Evolutionary conservation across 2,329 filamentous ascomycete genomes (phyloP), one percentile per base, ranked within the genome.

Genomic region (Rhinocladiella mackenziei): DNA sequence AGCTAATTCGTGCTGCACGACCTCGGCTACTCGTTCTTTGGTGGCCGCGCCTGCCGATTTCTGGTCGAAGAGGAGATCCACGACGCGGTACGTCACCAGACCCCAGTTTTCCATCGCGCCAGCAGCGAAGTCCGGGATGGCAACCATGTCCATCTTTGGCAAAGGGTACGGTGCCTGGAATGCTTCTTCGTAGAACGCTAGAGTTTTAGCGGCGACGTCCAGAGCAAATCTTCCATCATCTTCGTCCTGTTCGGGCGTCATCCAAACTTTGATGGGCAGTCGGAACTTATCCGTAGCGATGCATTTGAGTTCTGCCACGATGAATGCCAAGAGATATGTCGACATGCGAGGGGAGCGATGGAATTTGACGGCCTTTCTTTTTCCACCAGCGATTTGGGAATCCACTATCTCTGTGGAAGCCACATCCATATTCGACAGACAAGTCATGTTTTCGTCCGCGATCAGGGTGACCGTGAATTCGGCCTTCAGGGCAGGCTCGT

Each of bases 101-200:
- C 91, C 91, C 91, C 91, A 97, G 66, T 97, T 97, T 75, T 97
- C 89, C 89, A 97, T 96, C 48, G 89, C 91, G 51, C 91, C 91
- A 36, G 89, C 88, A 38, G 88, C 88, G 64, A 97, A 97, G 64
- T 97, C 91, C 11, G 91, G 91, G 61, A 97, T 89, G 32, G 91
- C 89, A 57, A 94, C 83, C 84, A 94, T 92, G 67, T 94, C 88
- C 86, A 94, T 92, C 76, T 94, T 94, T 39, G 88, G 88, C 30
- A 94, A 72, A 5, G 88, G 88, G 62, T 92, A 96, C 22, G 84
- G 73, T 64, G 81, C 89, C 56, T 86, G 86, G 57, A 97, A 97
- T 2, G 88, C 86, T 69, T 94, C 88, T 67, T 97, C 91, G 70
- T 97, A 97, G 66, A 96, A 97, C 19, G 82, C 85, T 22, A 97